Conservation (phyloP, 2,329 filamentous ascomycete species). For the Atkinsonella hypoxylon region DNA sequence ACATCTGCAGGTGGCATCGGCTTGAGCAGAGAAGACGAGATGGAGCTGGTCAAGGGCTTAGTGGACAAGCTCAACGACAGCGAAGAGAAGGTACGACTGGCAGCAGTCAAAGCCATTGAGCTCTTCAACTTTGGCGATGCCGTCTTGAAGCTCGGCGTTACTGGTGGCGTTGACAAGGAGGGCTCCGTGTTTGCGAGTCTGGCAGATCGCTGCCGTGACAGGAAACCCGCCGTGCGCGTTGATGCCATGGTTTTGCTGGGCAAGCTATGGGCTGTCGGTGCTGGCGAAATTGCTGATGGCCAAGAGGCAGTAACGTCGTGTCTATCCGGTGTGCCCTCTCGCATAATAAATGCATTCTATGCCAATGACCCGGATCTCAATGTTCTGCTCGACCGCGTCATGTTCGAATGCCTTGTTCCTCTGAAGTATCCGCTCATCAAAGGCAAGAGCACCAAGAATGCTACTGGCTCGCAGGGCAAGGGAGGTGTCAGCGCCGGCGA, state of each 20-base stretch:
- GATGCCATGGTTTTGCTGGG: slow-evolving; percentile 78
- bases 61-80: slow-evolving; percentile 73
- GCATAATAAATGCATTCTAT: slow-evolving; percentile 79
- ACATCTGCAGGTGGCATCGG: slow-evolving; percentile 87
- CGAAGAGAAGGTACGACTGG: slow-evolving; percentile 83
- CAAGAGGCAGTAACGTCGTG: slow-evolving; percentile 64
- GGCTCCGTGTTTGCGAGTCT: slow-evolving; percentile 72
- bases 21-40: slow-evolving; percentile 71
- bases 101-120: slow-evolving; percentile 76
- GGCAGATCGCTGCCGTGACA: slow-evolving; percentile 80
- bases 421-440: slow-evolving; percentile 67
- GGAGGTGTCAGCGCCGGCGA: slow-evolving; percentile 40
- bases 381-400: slow-evolving; percentile 67
- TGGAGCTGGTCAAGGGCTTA: slow-evolving; percentile 58
- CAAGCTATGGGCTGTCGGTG: slow-evolving; percentile 87
- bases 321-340: slow-evolving; percentile 72
- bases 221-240: slow-evolving; percentile 66
- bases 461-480: slow-evolving; percentile 39
- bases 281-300: slow-evolving; percentile 72
- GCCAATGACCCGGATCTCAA: slow-evolving; percentile 83
- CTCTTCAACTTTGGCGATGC: slow-evolving; percentile 71
- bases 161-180: slow-evolving; percentile 61
- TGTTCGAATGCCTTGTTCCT: slow-evolving; percentile 83
- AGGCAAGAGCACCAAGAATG: slow-evolving; percentile 46
- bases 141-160: slow-evolving; percentile 66